Evolutionary conservation across 805 yeast genomes (phyloP).

Genomic region (Ogataea nakhonphanomensis): DNA sequence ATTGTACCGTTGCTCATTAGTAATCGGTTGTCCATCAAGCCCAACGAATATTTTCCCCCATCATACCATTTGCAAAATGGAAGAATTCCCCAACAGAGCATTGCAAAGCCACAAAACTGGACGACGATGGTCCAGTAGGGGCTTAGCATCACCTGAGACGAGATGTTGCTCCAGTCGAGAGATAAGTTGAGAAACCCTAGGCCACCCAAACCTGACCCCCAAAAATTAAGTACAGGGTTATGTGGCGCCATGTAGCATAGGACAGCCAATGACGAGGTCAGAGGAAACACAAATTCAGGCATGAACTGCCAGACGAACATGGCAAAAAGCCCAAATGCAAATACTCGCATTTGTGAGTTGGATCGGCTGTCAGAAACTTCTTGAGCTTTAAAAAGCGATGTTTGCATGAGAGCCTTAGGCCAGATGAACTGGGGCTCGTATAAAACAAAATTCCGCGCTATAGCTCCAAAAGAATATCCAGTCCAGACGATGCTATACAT

Average conservation of each 20-base stretch:
- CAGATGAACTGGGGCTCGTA: constrained; percentile 49
- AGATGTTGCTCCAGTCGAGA: constrained; percentile 52
- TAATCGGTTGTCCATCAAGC: constrained; percentile 46
- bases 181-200: constrained; percentile 47
- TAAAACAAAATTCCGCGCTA: constrained; percentile 42
- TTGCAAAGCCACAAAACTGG: constrained; percentile 44
- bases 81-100: constrained; percentile 47
- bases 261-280: constrained; percentile 46
- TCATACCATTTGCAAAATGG: constrained; percentile 44
- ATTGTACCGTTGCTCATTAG: constrained; percentile 35
- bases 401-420: constrained; percentile 53
- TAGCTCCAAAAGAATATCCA: constrained; percentile 52
- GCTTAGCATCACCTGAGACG: constrained; percentile 45
- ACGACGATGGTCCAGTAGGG: constrained; percentile 53
- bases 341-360: constrained; percentile 34
- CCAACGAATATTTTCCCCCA: constrained; percentile 32
- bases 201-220: constrained; percentile 54
- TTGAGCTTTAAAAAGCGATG: constrained; percentile 38
- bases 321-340: constrained; percentile 33
- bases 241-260: constrained; percentile 48
- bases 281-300: constrained; percentile 47
- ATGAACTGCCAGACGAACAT: constrained; percentile 46
- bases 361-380: constrained; percentile 14
- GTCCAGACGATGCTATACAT: constrained; percentile 52
- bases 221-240: constrained; percentile 38